Percentiles rank a stretch among this genome's conserved stretches.
phyloP scores from a whole-genome alignment of 441 rosid genomes.

The Erodium trifolium region DNA sequence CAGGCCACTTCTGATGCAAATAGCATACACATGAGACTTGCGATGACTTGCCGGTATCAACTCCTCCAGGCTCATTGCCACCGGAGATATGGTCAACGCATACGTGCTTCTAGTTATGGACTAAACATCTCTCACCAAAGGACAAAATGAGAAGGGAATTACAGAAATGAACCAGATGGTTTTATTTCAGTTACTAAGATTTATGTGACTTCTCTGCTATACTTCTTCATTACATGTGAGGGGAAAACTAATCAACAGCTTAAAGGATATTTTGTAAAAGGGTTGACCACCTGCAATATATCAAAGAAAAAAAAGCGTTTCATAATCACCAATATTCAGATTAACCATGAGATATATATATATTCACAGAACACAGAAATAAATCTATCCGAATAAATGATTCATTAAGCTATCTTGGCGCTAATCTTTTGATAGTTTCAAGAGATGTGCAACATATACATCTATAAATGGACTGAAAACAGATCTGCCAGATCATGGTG shows the following conservation, averaged over 20 bases:
- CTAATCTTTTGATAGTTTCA: not conserved
- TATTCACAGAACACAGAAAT: not conserved
- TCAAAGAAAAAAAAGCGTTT: constrained; percentile 5
- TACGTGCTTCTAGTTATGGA: constrained; percentile 42
- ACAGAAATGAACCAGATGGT: not conserved
- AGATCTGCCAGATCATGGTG: not conserved
- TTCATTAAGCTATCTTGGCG: not conserved
- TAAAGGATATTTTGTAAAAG: constrained; percentile 91
- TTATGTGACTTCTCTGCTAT: not conserved
- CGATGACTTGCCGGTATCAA: constrained; percentile 47
- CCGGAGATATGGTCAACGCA: constrained; percentile 84
- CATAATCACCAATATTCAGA: constrained; percentile 1
- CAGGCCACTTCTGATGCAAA: constrained; percentile 56
- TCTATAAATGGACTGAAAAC: not conserved
- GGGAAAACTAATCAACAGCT: not conserved
- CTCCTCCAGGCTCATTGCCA: constrained; percentile 90
- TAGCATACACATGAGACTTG: constrained; percentile 46
- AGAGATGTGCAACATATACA: too few species aligned
- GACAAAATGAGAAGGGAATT: not conserved
- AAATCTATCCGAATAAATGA: not conserved
- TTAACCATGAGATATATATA: not conserved
- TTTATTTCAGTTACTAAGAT: not conserved
- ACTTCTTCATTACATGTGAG: not conserved
- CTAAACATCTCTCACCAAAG: constrained; percentile 6
- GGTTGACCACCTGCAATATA: constrained; percentile 70